Conservation (phyloP, 2,329 filamentous ascomycete genomes). For the Cladosporium sp. region DNA sequence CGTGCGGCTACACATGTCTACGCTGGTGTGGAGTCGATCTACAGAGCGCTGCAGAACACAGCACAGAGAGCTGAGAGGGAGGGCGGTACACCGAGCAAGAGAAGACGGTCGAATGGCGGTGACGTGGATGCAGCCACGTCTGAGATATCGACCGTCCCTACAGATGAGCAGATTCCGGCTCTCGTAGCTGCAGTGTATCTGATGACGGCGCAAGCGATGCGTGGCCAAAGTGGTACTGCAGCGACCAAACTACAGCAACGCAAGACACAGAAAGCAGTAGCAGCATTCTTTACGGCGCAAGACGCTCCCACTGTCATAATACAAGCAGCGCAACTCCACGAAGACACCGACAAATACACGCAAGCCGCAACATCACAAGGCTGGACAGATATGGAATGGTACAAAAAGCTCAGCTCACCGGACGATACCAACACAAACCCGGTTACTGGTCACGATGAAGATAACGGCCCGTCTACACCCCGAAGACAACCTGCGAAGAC, state of each 20-base stretch:
- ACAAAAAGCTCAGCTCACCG: conserved; percentile 9
- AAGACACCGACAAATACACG: conserved; percentile 31
- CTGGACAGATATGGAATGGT: conserved; percentile 27
- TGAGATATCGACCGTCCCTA: not conserved
- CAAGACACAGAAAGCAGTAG: not conserved
- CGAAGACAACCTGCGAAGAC: conserved; percentile 34
- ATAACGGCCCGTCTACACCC: conserved; percentile 21
- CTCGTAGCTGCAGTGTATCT: not conserved
- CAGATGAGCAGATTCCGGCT: not conserved
- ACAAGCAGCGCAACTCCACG: not conserved
- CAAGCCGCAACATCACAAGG: conserved; percentile 12
- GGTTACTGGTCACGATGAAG: conserved; percentile 23
- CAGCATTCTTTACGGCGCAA: conserved; percentile 34
- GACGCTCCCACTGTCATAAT: not conserved
- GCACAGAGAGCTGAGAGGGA: not conserved
- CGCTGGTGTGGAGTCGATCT: conserved; percentile 66
- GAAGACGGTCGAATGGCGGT: not conserved
- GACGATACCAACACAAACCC: not conserved
- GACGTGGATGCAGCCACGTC: not conserved
- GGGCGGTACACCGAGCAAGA: conserved; percentile 12
- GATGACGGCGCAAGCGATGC: not conserved
- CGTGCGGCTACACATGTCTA: conserved; percentile 71
- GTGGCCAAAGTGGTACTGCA: not conserved
- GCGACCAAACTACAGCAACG: not conserved
- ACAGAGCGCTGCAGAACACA: conserved; percentile 5